phyloP scores from a whole-genome alignment of 1,139 yeast genomes.

The Candida sp. region DNA sequence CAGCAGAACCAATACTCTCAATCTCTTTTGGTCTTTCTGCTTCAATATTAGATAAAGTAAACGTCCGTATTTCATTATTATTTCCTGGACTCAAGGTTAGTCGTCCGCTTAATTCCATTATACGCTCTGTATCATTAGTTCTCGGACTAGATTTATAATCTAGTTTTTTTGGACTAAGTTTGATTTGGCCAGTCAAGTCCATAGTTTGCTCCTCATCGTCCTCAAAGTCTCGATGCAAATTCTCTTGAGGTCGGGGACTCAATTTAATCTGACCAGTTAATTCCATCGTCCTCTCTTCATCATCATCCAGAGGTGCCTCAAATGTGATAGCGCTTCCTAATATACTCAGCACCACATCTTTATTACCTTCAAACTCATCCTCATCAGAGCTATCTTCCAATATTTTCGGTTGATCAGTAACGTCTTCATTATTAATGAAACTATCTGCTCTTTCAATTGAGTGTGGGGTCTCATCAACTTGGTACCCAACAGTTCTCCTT shows the following conservation, averaged over 20 bases:
- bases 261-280: conserved; percentile 1
- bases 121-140: conserved; percentile 1
- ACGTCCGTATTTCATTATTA: neutral
- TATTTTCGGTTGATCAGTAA: conserved; percentile 11
- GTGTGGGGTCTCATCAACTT: neutral
- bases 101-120: conserved; percentile 3
- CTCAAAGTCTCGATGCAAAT: conserved; percentile 5
- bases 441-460: conserved; percentile 9
- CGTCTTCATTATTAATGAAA: conserved; percentile 5
- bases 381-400: conserved; percentile 15
- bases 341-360: neutral
- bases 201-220: conserved; percentile 16
- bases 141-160: neutral
- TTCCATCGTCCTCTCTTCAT: conserved; percentile 2
- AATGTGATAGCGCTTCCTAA: neutral
- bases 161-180: neutral
- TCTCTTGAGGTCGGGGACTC: conserved; percentile 1
- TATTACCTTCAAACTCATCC: neutral
- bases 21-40: neutral
- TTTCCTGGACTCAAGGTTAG: neutral
- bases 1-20: neutral
- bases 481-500: conserved; percentile 26
- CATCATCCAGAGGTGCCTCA: neutral
- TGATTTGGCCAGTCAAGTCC: conserved; percentile 17
- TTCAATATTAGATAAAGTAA: neutral